phyloP scores from a whole-genome alignment of 2,329 filamentous ascomycete species.

The Xylaria sp. region DNA sequence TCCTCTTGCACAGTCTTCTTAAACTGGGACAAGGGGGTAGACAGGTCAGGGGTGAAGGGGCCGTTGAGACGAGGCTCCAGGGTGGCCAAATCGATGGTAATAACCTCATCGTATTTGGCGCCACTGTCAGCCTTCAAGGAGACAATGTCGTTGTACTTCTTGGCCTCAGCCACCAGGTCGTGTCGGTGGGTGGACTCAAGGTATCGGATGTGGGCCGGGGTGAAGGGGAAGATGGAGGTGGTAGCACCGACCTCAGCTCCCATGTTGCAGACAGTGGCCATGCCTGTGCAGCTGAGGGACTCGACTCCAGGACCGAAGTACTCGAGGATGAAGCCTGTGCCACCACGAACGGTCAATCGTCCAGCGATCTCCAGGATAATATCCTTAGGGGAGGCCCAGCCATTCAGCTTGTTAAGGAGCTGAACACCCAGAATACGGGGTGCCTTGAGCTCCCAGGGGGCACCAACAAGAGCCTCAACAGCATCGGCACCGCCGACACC shows the following conservation, averaged over 20 bases:
- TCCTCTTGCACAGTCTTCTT: slow-evolving; percentile 77
- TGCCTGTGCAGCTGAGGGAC: slow-evolving; percentile 83
- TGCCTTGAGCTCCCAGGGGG: slow-evolving; percentile 95
- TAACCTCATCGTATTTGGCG: slow-evolving; percentile 83
- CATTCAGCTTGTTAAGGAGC: slow-evolving; percentile 74
- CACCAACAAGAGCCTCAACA: slow-evolving; percentile 91
- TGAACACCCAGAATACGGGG: slow-evolving; percentile 84
- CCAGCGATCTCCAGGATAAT: slow-evolving; percentile 88
- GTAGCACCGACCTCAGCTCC: slow-evolving; percentile 89
- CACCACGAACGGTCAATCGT: slow-evolving; percentile 83
- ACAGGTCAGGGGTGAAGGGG: slow-evolving; percentile 91
- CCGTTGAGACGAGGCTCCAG: slow-evolving; percentile 97
- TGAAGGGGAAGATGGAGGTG: slow-evolving; percentile 92
- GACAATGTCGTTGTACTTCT: slow-evolving; percentile 45
- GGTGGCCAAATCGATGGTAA: slow-evolving; percentile 82
- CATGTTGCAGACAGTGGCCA: slow-evolving; percentile 91
- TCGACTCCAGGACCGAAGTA: slow-evolving; percentile 89
- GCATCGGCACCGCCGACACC: slow-evolving; percentile 96
- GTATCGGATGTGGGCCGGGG: slow-evolving; percentile 75
- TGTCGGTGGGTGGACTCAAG: slow-evolving; percentile 75
- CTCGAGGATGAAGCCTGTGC: slow-evolving; percentile 91
- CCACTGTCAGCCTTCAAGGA: slow-evolving; percentile 72
- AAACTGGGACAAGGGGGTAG: slow-evolving; percentile 86
- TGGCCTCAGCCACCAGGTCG: slow-evolving; percentile 63
- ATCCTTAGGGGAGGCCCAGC: slow-evolving; percentile 94